Conservation (phyloP, 2,329 filamentous ascomycete species). For the Tolypocladium nubicola region DNA sequence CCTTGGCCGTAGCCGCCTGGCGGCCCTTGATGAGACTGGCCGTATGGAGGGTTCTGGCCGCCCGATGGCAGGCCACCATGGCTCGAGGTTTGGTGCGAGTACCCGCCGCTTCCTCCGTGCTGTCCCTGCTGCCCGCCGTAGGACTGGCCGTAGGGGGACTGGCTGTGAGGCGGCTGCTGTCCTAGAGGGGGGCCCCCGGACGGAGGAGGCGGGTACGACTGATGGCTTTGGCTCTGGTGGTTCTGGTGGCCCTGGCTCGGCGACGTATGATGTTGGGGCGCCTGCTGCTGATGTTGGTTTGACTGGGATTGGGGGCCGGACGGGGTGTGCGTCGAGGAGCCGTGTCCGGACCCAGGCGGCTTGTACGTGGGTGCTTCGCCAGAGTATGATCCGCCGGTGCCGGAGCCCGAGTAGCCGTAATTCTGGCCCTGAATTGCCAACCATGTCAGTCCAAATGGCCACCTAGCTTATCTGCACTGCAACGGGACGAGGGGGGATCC, state of each 20-base stretch:
- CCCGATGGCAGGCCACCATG: constrained; percentile 10
- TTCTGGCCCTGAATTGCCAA: constrained; percentile 32
- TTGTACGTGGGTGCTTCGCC: constrained; percentile 47
- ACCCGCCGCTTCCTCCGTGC: constrained; percentile 9
- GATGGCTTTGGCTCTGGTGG: constrained; percentile 7
- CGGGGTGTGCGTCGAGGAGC: constrained; percentile 13
- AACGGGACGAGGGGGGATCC: background rate
- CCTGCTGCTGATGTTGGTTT: constrained; percentile 16
- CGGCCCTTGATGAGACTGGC: constrained; percentile 7
- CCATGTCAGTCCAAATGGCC: constrained; percentile 5
- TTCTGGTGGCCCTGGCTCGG: constrained; percentile 10
- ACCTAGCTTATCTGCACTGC: background rate
- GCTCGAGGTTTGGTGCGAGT: constrained; percentile 10
- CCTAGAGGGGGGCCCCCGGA: constrained; percentile 5
- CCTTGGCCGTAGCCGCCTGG: constrained; percentile 2
- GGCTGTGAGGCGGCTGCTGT: constrained; percentile 7
- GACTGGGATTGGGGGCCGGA: constrained; percentile 17
- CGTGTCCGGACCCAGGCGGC: constrained; percentile 18
- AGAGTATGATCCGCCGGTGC: constrained; percentile 45
- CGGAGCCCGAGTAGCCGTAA: constrained; percentile 53
- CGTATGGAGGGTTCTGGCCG: constrained; percentile 5
- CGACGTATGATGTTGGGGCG: constrained; percentile 13
- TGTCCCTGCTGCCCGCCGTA: constrained; percentile 13
- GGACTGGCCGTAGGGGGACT: constrained; percentile 10
- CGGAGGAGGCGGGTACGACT: constrained; percentile 11